Evolutionary conservation across 169 alveolate genomes (phyloP).

Genomic region (Cryptosporidium bovis): DNA sequence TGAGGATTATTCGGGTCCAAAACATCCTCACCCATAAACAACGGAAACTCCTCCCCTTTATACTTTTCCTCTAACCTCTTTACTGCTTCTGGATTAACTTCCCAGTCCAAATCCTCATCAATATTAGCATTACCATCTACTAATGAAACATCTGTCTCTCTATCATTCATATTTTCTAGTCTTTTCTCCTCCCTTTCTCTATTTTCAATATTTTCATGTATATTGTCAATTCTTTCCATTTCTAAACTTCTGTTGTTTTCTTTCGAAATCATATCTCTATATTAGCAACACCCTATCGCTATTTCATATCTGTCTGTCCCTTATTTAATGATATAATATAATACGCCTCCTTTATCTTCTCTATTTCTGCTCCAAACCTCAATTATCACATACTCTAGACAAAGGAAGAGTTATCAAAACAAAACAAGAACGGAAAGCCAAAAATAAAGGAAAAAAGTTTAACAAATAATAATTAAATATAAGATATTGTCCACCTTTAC

Average conservation of each 20-base stretch:
- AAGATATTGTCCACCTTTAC: no score
- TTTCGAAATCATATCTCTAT: no score
- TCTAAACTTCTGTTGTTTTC: neutral
- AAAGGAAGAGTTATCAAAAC: no score
- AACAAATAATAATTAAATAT: no score
- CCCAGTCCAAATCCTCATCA: conserved; percentile 77
- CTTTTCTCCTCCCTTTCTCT: neutral
- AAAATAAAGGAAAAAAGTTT: no score
- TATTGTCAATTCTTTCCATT: neutral
- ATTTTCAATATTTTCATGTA: neutral
- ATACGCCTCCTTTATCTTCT: no score
- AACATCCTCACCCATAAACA: conserved; percentile 76
- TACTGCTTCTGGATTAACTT: conserved; percentile 75
- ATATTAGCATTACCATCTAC: neutral
- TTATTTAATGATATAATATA: no score
- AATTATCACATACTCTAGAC: no score
- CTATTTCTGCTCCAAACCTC: no score
- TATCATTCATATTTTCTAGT: neutral
- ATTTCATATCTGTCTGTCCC: no score
- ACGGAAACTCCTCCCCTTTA: conserved; percentile 70
- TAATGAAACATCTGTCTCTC: neutral
- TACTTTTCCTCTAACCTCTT: conserved; percentile 69
- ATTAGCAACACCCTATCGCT: no score
- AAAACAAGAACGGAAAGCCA: no score
- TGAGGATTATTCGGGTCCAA: conserved; percentile 69